Conservation (phyloP, 1,284 basidiomycete species). For the Moesziomyces sp. region DNA sequence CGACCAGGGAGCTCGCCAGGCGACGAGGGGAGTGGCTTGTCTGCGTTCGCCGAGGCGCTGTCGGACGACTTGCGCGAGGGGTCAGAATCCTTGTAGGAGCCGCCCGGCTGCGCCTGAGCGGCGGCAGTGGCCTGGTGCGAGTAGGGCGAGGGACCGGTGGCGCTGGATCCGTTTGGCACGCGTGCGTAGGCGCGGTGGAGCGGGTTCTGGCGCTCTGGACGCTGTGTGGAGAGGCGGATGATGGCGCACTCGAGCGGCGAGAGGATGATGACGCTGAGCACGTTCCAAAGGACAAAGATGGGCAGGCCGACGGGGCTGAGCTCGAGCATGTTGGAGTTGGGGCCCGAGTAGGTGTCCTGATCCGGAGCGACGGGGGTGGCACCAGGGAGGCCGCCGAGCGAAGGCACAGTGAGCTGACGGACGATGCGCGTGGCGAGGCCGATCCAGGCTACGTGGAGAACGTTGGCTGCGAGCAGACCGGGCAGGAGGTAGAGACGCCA, state of each 20-base stretch:
- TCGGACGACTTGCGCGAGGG: conserved; percentile 28
- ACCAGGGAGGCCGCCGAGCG: conserved; percentile 46
- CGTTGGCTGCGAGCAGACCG: conserved; percentile 53
- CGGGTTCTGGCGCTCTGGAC: conserved; percentile 61
- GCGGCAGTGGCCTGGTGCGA: conserved; percentile 58
- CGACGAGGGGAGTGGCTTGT: conserved; percentile 44
- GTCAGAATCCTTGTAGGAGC: conserved; percentile 30
- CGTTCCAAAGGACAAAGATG: conserved; percentile 56
- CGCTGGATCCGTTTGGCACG: conserved; percentile 16
- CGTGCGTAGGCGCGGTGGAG: conserved; percentile 61
- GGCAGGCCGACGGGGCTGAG: conserved; percentile 51
- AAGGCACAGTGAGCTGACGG: conserved; percentile 56
- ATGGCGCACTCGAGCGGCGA: conserved; percentile 64
- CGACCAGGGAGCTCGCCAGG: conserved; percentile 38
- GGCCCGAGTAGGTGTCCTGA: conserved; percentile 54
- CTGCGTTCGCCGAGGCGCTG: conserved; percentile 9
- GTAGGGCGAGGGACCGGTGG: conserved; percentile 40
- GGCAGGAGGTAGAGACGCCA: conserved; percentile 62
- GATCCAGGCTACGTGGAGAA: conserved; percentile 57
- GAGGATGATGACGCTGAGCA: conserved; percentile 50
- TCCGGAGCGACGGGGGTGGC: conserved; percentile 40
- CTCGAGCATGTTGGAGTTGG: conserved; percentile 49
- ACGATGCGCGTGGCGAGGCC: conserved; percentile 54
- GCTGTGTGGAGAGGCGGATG: conserved; percentile 60
- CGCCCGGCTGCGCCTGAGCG: conserved; percentile 38